Base-by-base conservation (phyloP, 2,329 filamentous ascomycete species). In the Huntiella bhutanensis region DNA sequence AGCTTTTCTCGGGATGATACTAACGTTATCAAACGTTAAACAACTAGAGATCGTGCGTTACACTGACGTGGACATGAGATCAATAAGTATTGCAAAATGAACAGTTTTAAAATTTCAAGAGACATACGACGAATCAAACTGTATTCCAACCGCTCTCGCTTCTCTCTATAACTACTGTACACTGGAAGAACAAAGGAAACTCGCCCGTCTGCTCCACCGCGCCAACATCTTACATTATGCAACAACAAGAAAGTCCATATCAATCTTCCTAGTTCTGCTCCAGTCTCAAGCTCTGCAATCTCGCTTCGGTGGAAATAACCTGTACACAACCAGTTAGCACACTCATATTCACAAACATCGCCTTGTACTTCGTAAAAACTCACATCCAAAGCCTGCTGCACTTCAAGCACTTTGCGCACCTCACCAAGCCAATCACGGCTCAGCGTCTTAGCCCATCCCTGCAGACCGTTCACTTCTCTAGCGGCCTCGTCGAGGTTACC, bases 371-470 rank as follows among this genome's bases (percentile, higher is more conserved):
- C 13, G 13, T 12, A 5, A 33, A 36, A 53, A 73, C 79, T 77
- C 64, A 94, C 91, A 63, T 98, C 91, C 56, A 98, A 70, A 57
- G 91, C 91, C 66, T 98, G 91, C 64, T 83, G 80, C 53, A 96
- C 91, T 66, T 98, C 91, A 57, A 98, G 68, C 53, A 93, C 84
- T 65, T 86, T 82, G 60, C 91, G 77, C 52, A 86, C 82, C 69
- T 98, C 91, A 45, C 71, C 73, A 54, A 98, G 64, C 91, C 91
- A 98, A 62, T 98, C 91, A 57, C 82, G 78, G 63, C 84, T 92
- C 58, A 98, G 65, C 36, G 87, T 88, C 71, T 91, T 94, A 41
- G 88, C 87, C 91, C 91, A 98, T 19, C 91, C 91, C 51, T 80
- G 73, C 41, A 98, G 69, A 1, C 78, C 75, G 59, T 96, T 98